Percentiles rank a stretch among this genome's conserved stretches.
These are phyloP conservation scores for Colletotrichum noveboracense DNA, from an alignment of 2,329 filamentous ascomycete species.

Conservation along the genomic window DNA sequence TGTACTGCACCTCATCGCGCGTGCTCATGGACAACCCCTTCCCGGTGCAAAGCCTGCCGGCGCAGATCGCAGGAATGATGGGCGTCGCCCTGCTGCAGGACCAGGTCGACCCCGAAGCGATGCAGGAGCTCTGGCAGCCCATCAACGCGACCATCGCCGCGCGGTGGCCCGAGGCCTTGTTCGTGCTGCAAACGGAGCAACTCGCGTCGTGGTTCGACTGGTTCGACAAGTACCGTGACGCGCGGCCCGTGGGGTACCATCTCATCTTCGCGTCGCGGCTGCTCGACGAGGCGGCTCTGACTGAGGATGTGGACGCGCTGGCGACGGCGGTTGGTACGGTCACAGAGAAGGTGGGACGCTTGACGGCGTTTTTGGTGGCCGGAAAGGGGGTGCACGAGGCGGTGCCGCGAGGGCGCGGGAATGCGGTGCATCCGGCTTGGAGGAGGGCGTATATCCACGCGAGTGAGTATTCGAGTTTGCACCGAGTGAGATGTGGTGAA, in stretches of 20 bases:
- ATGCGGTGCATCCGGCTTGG: constrained; percentile 55
- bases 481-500: rapidly evolving
- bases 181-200: constrained; percentile 17
- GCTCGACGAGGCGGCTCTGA: constrained; percentile 41
- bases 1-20: constrained; percentile 40
- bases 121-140: constrained; percentile 34
- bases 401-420: constrained; percentile 49
- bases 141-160: constrained; percentile 41
- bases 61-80: constrained; percentile 37
- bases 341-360: constrained; percentile 26
- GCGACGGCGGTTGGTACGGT: constrained; percentile 41
- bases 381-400: constrained; percentile 51
- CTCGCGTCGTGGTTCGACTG: constrained; percentile 39
- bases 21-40: constrained; percentile 37
- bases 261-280: constrained; percentile 48
- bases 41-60: constrained; percentile 35
- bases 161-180: constrained; percentile 36
- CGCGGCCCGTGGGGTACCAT: constrained; percentile 37
- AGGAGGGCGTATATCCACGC: constrained; percentile 41
- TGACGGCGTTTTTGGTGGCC: constrained; percentile 45
- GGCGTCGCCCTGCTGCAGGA: constrained; percentile 41
- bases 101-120: constrained; percentile 27
- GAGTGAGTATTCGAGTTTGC: constrained; percentile 33
- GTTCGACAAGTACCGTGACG: constrained; percentile 41
- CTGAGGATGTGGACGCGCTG: constrained; percentile 35